Base-by-base conservation (phyloP, 257 asterid species). In the Penstemon davidsonii region DNA sequence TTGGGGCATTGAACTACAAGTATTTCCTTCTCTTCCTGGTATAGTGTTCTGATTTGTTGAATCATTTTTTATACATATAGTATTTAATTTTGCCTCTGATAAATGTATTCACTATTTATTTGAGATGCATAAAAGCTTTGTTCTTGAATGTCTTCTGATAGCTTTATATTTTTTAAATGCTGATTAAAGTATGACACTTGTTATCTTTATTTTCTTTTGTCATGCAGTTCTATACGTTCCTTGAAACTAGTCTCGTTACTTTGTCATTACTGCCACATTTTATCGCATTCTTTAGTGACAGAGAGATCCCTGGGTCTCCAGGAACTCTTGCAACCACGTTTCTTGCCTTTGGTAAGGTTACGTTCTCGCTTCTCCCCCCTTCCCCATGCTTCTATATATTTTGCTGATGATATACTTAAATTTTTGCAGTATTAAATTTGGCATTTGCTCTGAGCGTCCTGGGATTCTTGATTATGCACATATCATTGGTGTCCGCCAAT, bases 11-110 rank as follows among this genome's bases (percentile, higher is more conserved):
- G 78, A 94, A 91, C 87, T 94, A 94, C 88, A 94, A 94, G 79
- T 82, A 88, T 74, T 91, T 94, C 76, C 96, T 94, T 81, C 96
- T 94, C 82, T 94, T 94, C 85, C 85, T 94, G 96, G 99, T 94
- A 84, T 9, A 84, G 8, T 37, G 57, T 66, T 36, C 62, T 7
- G 54, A 59, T 66, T 53, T 50, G 4, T 37, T 42, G 65, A 62
- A 36, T 58, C 63, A 41, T 75, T 52, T 25, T 49, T 67, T 49
- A 15, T 25, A 25, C 2, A 25, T 25, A 25, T 25, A 25, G 33
- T 25, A 25, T 1, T 25, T 25, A 25, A 25, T 25, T 25, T 25
- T 25, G 33, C 33, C 33, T 25, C 33, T 25, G 33, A 25, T 25
- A 25, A 25, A 25, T 25, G 33, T 25, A 25, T 25, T 25, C 33